phyloP scores from a whole-genome alignment of 495 filamentous ascomycete genomes.

The Lasiosphaeria hispida region DNA sequence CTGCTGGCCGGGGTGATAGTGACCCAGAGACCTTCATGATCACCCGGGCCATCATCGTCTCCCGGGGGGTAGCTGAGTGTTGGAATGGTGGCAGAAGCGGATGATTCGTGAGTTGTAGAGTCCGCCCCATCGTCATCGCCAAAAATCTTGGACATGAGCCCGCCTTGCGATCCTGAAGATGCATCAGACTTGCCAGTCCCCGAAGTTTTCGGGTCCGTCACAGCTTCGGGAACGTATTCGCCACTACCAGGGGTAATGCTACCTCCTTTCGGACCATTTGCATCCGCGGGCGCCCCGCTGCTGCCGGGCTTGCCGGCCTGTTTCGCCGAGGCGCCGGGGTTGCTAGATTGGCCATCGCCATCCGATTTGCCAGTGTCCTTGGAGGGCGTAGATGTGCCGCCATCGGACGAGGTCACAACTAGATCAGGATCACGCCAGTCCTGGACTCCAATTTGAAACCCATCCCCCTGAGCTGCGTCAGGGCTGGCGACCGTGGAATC shows the following conservation, averaged over 20 bases:
- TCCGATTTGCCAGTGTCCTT: slow-evolving; percentile 1
- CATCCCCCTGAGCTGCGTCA: slow-evolving; percentile 50
- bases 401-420: slow-evolving; percentile 38
- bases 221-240: slow-evolving; percentile 54
- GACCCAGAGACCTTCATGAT: slow-evolving; percentile 88
- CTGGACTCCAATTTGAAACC: slow-evolving; percentile 87
- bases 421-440: slow-evolving; percentile 90
- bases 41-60: slow-evolving; percentile 32
- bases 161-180: slow-evolving; percentile 22
- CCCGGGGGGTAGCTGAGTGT: slow-evolving; percentile 13
- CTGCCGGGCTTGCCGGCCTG: slow-evolving; percentile 23
- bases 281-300: slow-evolving; percentile 20
- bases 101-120: slow-evolving; percentile 19
- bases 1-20: slow-evolving; percentile 88
- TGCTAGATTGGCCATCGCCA: slow-evolving; percentile 11
- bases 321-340: slow-evolving; percentile 10
- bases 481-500: slow-evolving; percentile 16
- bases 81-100: background rate
- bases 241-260: slow-evolving; percentile 77
- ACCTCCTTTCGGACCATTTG: slow-evolving; percentile 54
- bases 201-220: slow-evolving; percentile 24
- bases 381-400: slow-evolving; percentile 14
- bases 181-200: slow-evolving; percentile 24
- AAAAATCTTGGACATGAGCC: slow-evolving; percentile 46
- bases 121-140: slow-evolving; percentile 44